A percentile compares a stretch with the other conserved stretches of the same genome.
phyloP scores from a whole-genome alignment of 2,329 filamentous ascomycete species.

The Tolypocladium inflatum region DNA sequence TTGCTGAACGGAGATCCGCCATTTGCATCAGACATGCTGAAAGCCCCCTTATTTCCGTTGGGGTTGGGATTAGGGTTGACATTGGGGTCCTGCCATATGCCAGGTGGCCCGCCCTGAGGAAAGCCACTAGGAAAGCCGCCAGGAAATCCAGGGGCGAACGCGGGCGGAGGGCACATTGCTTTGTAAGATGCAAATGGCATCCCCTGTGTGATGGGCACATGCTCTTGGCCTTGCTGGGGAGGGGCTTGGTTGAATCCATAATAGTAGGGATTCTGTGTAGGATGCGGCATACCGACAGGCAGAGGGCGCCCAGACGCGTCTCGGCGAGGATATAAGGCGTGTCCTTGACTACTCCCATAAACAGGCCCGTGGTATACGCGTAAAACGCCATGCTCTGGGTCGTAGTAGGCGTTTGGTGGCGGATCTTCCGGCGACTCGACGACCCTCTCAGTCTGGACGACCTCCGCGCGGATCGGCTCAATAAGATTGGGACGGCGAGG shows the following conservation, averaged over 20 bases:
- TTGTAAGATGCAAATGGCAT: slow-evolving; percentile 14
- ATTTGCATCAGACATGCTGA: slow-evolving; percentile 4
- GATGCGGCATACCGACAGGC: slow-evolving; percentile 33
- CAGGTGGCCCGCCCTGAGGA: not conserved
- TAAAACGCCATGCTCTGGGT: slow-evolving; percentile 39
- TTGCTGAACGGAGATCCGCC: slow-evolving; percentile 8
- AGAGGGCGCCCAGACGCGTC: slow-evolving; percentile 19
- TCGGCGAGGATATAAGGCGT: slow-evolving; percentile 34
- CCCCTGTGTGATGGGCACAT: slow-evolving; percentile 20
- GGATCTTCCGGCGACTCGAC: slow-evolving; percentile 43
- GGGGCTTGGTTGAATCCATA: slow-evolving; percentile 22
- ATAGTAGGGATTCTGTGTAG: slow-evolving; percentile 31
- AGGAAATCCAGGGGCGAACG: slow-evolving; percentile 7
- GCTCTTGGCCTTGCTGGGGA: slow-evolving; percentile 9
- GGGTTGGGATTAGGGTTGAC: not conserved
- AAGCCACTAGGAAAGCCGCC: slow-evolving; percentile 5
- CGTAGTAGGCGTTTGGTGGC: slow-evolving; percentile 49
- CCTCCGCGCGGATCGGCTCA: slow-evolving; percentile 35
- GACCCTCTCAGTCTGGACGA: slow-evolving; percentile 46
- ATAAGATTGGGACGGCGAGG: slow-evolving; percentile 34
- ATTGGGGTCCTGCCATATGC: not conserved
- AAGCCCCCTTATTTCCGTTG: slow-evolving; percentile 6
- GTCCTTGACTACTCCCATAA: slow-evolving; percentile 40
- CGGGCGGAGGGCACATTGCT: slow-evolving; percentile 10
- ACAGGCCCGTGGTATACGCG: slow-evolving; percentile 48